A percentile compares a stretch with the other conserved stretches of the same genome.
Evolutionary conservation across 441 rosid genomes (phyloP).

Genomic region (Viola pubescens): DNA sequence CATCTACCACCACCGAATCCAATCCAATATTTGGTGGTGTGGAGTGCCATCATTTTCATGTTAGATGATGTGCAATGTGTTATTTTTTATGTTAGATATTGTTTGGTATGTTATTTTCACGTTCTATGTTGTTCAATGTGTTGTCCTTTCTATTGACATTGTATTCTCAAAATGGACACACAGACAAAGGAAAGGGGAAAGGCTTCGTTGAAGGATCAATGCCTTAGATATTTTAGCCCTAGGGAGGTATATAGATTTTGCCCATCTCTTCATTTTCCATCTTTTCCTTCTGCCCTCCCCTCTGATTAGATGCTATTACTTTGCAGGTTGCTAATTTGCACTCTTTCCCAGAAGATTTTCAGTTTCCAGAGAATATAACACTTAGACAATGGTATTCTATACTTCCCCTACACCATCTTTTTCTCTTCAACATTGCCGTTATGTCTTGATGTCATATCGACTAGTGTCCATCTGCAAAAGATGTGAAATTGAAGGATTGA

Average conservation of each 20-base stretch:
- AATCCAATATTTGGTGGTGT: no score
- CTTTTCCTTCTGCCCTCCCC: not conserved
- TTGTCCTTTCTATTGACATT: constrained; percentile 3
- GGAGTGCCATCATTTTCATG: not conserved
- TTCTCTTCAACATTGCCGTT: not conserved
- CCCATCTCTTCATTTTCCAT: constrained; percentile 1
- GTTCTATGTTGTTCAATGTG: constrained; percentile 1
- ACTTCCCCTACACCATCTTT: not conserved
- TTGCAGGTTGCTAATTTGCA: constrained; percentile 85
- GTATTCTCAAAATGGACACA: constrained; percentile 16
- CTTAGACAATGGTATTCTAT: constrained; percentile 65
- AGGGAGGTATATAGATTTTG: constrained; percentile 48
- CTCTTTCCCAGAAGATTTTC: constrained; percentile 76
- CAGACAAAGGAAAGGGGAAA: constrained; percentile 62
- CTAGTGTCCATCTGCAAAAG: not conserved
- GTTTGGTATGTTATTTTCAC: not conserved
- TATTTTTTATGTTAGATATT: not conserved
- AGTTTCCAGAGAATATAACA: constrained; percentile 55
- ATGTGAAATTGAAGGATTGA: not conserved
- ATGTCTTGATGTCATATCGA: not conserved
- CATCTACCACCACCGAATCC: no score
- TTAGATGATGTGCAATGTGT: constrained; percentile 1
- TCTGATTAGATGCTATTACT: constrained; percentile 1
- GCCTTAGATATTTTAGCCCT: constrained; percentile 88
- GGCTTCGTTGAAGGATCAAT: constrained; percentile 49